phyloP scores from a whole-genome alignment of 1,139 yeast species.

The Trichomonascaceae sp. region DNA sequence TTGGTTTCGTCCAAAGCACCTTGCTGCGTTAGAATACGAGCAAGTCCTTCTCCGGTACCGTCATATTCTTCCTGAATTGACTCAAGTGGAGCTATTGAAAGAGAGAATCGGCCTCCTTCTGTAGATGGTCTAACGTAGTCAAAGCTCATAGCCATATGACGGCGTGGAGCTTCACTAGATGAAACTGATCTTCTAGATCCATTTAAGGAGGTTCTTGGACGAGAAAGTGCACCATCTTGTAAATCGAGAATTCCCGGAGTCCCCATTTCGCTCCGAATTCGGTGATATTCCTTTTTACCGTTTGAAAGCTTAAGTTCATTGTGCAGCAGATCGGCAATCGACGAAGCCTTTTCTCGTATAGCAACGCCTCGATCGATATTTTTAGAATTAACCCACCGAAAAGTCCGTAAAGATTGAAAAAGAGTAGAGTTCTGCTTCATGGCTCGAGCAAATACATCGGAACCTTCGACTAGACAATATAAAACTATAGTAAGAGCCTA shows the following conservation, averaged over 20 bases:
- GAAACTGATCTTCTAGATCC: neutral
- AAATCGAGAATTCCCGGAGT: conserved; percentile 28
- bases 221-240: conserved; percentile 7
- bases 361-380: conserved; percentile 31
- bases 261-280: conserved; percentile 30
- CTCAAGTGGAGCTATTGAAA: conserved; percentile 5
- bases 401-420: conserved; percentile 62
- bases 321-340: conserved; percentile 25
- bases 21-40: conserved; percentile 4
- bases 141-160: neutral
- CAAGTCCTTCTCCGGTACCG: conserved; percentile 4
- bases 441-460: conserved; percentile 86
- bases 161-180: neutral
- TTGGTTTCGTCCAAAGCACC: neutral
- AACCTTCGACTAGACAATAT: conserved; percentile 77
- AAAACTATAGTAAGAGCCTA: conserved; percentile 74
- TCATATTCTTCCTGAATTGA: conserved; percentile 6
- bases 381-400: conserved; percentile 28
- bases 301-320: conserved; percentile 26
- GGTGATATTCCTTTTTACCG: conserved; percentile 28
- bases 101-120: neutral
- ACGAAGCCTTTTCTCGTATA: conserved; percentile 29
- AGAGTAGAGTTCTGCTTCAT: conserved; percentile 71
- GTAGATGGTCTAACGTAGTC: neutral
- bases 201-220: conserved; percentile 1